phyloP scores from a whole-genome alignment of 768 basidiomycete genomes.

The Coprinellus micaceus region DNA sequence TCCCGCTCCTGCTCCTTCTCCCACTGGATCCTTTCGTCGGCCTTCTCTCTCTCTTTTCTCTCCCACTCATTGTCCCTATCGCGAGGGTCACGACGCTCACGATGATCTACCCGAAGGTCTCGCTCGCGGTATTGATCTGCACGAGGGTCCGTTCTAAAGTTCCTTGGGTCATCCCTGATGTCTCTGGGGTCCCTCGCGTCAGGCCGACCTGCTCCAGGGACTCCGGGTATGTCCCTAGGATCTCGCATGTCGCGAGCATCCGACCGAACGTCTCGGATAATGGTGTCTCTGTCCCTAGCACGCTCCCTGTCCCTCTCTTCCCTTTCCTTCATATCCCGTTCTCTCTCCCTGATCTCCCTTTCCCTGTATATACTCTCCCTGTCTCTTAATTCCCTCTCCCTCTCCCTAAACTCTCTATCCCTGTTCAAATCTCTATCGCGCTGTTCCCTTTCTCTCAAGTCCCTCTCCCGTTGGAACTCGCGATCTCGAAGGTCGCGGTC shows the following conservation, averaged over 20 bases:
- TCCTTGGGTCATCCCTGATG: neutral
- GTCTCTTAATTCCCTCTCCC: neutral
- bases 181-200: neutral
- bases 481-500: too few species aligned
- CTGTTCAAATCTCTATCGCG: neutral
- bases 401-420: slow-evolving; percentile 6
- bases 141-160: neutral
- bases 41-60: slow-evolving; percentile 1
- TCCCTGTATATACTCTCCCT: slow-evolving; percentile 9
- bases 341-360: slow-evolving; percentile 3
- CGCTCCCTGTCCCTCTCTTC: neutral
- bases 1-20: slow-evolving; percentile 6
- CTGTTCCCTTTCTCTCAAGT: neutral
- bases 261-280: neutral
- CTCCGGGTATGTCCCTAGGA: neutral
- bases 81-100: neutral
- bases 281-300: slow-evolving; percentile 1
- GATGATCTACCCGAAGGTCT: neutral
- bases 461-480: too few species aligned
- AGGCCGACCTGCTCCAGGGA: neutral
- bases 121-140: neutral
- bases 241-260: slow-evolving; percentile 1
- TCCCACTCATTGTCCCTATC: slow-evolving; percentile 1
- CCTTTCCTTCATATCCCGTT: slow-evolving; percentile 4
- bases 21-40: neutral